Evolutionary conservation across 495 filamentous ascomycete species (phyloP).

Genomic region (Penicillium daleae): DNA sequence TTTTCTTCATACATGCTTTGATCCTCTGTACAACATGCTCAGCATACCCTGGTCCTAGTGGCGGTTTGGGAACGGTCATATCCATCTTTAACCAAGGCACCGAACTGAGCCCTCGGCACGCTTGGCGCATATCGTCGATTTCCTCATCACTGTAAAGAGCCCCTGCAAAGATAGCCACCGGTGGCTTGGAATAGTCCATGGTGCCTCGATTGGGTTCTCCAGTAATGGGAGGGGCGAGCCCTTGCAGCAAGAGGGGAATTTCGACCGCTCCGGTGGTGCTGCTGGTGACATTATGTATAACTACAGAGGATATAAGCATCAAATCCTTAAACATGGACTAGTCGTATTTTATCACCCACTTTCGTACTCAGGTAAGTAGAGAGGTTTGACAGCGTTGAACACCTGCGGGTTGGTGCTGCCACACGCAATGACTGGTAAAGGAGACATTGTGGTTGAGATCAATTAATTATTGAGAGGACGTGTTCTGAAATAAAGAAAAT

Average conservation of each 20-base stretch:
- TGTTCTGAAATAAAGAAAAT: background rate
- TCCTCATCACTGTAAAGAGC: conserved; percentile 34
- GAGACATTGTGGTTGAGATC: conserved; percentile 19
- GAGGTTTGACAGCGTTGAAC: conserved; percentile 30
- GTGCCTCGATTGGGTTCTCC: conserved; percentile 29
- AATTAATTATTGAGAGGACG: conserved; percentile 10
- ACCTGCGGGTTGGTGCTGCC: conserved; percentile 29
- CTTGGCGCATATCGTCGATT: conserved; percentile 29
- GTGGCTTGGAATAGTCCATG: conserved; percentile 32
- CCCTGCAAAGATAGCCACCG: conserved; percentile 36
- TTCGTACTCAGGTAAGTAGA: conserved; percentile 39
- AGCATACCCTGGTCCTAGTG: conserved; percentile 36
- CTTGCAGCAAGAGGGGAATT: conserved; percentile 33
- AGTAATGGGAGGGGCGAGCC: conserved; percentile 18
- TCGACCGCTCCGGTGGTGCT: conserved; percentile 23
- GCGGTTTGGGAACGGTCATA: conserved; percentile 28
- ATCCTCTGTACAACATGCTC: conserved; percentile 30
- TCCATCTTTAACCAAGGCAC: conserved; percentile 41
- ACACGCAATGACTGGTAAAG: conserved; percentile 35
- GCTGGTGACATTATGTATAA: conserved; percentile 34
- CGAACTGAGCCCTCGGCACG: conserved; percentile 22
- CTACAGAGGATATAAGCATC: conserved; percentile 20
- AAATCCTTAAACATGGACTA: background rate
- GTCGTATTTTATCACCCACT: conserved; percentile 16
- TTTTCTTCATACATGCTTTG: conserved; percentile 30